Percentiles rank a stretch among this genome's conserved stretches.
phyloP scores from a whole-genome alignment of 495 filamentous ascomycete species.

The Viridothelium virens region DNA sequence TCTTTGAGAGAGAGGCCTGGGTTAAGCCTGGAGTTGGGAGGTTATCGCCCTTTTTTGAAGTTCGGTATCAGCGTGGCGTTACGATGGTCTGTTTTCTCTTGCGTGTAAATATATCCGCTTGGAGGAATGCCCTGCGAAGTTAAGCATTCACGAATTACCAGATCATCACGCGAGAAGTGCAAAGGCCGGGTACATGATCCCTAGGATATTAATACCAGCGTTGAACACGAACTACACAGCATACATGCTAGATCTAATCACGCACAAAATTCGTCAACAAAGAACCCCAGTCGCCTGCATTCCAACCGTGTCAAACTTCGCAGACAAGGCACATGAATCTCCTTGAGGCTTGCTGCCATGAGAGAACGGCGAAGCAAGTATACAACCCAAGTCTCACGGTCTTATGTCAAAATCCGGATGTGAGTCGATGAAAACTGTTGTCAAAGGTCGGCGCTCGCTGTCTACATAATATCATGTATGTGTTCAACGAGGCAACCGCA shows the following conservation, averaged over 20 bases:
- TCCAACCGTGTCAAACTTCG: background rate
- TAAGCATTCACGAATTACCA: too few relatives aligned
- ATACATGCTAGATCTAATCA: background rate
- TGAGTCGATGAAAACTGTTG: background rate
- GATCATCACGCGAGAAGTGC: too few relatives aligned
- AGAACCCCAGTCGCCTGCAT: background rate
- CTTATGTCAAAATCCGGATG: background rate
- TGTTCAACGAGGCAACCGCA: slow-evolving; percentile 1
- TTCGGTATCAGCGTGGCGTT: too few relatives aligned
- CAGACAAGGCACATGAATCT: background rate
- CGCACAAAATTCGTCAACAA: background rate
- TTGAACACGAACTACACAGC: background rate
- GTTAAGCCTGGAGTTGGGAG: too few relatives aligned
- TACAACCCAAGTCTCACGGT: too few relatives aligned
- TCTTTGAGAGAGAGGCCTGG: background rate
- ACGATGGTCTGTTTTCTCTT: too few relatives aligned
- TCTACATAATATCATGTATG: slow-evolving; percentile 7
- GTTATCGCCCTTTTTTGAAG: too few relatives aligned
- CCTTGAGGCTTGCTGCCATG: background rate
- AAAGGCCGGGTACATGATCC: background rate
- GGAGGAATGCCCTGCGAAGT: too few relatives aligned
- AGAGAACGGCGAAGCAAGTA: background rate
- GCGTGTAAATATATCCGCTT: too few relatives aligned
- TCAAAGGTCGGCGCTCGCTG: background rate
- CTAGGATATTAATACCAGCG: background rate